Conservation (phyloP, 2,329 filamentous ascomycete species). For the Teratosphaeria nubilosa region DNA sequence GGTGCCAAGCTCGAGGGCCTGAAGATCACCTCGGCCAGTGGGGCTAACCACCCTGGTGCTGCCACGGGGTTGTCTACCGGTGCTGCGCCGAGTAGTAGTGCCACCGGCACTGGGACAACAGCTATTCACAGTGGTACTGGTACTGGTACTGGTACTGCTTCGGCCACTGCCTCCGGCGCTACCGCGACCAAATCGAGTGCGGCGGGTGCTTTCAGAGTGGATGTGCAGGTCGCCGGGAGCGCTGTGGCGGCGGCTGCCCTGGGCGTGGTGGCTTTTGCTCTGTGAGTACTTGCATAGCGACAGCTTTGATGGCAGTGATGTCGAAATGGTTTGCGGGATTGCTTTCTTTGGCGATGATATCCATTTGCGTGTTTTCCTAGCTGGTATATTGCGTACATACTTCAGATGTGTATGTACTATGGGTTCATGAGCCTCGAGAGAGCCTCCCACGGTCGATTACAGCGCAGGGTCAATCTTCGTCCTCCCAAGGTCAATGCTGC, state of each 20-base stretch:
- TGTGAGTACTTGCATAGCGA: conserved; percentile 8
- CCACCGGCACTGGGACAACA: background rate
- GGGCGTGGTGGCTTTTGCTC: conserved; percentile 14
- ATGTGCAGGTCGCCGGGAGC: conserved; percentile 3
- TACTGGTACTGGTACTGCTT: conserved; percentile 3
- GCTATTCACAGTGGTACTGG: background rate
- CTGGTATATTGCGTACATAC: background rate
- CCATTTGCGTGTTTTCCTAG: background rate
- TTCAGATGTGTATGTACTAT: background rate
- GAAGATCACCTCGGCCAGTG: conserved; percentile 45
- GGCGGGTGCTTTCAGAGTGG: background rate
- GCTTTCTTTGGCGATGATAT: background rate
- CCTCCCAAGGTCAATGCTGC: background rate
- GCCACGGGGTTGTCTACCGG: conserved; percentile 16
- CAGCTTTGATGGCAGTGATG: background rate
- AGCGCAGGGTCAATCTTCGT: no score
- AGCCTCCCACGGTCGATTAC: no score
- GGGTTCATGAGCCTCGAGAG: no score
- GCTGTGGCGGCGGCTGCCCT: conserved; percentile 15
- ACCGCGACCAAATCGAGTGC: conserved; percentile 1
- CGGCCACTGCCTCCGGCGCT: conserved; percentile 7
- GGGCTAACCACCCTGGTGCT: conserved; percentile 44
- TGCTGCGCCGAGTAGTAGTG: conserved; percentile 1
- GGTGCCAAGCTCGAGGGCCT: conserved; percentile 53
- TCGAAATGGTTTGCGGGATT: background rate